These are phyloP conservation scores for Tuctoria greenei DNA, from an alignment of 176 grass and related monocot genomes.

Conservation along the genomic window DNA sequence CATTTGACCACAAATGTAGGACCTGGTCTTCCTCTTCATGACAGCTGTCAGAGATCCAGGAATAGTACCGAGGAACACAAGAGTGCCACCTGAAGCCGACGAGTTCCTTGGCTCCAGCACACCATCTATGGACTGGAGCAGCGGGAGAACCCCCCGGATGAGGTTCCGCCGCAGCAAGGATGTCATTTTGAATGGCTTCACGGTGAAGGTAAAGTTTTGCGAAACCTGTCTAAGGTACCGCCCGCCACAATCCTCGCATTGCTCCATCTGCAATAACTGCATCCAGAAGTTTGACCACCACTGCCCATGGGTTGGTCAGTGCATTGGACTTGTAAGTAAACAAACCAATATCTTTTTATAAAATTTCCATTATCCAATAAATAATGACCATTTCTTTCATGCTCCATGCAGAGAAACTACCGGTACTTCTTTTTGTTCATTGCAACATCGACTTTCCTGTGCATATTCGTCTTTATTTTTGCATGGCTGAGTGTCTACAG, in stretches of 20 bases:
- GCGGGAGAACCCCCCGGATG: too few relatives aligned
- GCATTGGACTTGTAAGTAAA: slow-evolving; percentile 62
- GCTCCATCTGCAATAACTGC: slow-evolving; percentile 73
- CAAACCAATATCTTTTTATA: neutral
- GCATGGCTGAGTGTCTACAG: slow-evolving; percentile 51
- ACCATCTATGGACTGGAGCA: slow-evolving; percentile 61
- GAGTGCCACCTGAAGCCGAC: slow-evolving; percentile 49
- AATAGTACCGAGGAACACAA: slow-evolving; percentile 61
- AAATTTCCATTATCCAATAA: neutral
- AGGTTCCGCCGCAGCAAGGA: slow-evolving; percentile 48
- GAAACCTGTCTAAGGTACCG: slow-evolving; percentile 67
- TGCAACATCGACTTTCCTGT: slow-evolving; percentile 60
- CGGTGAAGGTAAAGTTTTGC: slow-evolving; percentile 61
- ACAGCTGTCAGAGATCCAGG: slow-evolving; percentile 61
- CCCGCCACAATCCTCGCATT: slow-evolving; percentile 55
- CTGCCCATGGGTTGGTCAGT: slow-evolving; percentile 79
- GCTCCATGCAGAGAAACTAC: slow-evolving; percentile 66
- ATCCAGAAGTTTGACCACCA: slow-evolving; percentile 78
- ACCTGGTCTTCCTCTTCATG: slow-evolving; percentile 53
- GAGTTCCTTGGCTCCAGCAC: slow-evolving; percentile 32
- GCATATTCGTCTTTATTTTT: slow-evolving; percentile 54
- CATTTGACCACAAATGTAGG: slow-evolving; percentile 30
- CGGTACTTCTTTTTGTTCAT: slow-evolving; percentile 67
- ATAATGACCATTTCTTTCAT: slow-evolving; percentile 31
- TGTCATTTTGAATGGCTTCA: slow-evolving; percentile 42